A percentile compares a stretch with the other conserved stretches of the same genome.
Evolutionary conservation across 441 rosid genomes (phyloP).

Genomic region (Sinapis alba): DNA sequence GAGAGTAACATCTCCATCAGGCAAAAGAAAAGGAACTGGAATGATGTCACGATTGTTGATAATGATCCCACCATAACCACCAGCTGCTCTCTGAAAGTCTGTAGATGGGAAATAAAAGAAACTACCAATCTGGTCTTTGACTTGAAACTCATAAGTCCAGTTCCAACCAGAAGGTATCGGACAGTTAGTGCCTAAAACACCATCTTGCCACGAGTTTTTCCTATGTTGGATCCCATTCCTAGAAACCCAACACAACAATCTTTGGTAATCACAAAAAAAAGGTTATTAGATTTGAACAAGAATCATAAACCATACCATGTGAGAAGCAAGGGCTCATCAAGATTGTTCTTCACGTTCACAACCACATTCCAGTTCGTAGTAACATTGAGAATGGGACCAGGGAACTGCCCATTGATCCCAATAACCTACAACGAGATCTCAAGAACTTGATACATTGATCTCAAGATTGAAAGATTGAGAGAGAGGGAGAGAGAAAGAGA

Average conservation of each 20-base stretch:
- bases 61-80: constrained; percentile 87
- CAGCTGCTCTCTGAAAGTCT: constrained; percentile 77
- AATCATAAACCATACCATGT: constrained; percentile 63
- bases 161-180: constrained; percentile 95
- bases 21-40: constrained; percentile 68
- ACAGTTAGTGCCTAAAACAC: constrained; percentile 91
- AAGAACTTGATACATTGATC: neutral
- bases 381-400: constrained; percentile 79
- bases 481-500: constrained; percentile 17
- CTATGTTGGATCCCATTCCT: constrained; percentile 73
- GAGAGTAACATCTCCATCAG: constrained; percentile 77
- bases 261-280: neutral
- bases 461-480: neutral
- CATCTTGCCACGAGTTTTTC: constrained; percentile 96
- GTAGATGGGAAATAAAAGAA: constrained; percentile 85
- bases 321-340: constrained; percentile 80
- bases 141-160: constrained; percentile 94
- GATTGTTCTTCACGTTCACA: constrained; percentile 79
- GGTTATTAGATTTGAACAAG: neutral
- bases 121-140: constrained; percentile 94
- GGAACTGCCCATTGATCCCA: constrained; percentile 79
- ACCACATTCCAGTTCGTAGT: constrained; percentile 90
- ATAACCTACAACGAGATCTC: constrained; percentile 56
- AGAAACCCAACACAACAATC: neutral
- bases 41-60: constrained; percentile 76